These are phyloP conservation scores for Chondrostereum purpureum DNA, from an alignment of 1,284 basidiomycete genomes.

Conservation along the genomic window DNA sequence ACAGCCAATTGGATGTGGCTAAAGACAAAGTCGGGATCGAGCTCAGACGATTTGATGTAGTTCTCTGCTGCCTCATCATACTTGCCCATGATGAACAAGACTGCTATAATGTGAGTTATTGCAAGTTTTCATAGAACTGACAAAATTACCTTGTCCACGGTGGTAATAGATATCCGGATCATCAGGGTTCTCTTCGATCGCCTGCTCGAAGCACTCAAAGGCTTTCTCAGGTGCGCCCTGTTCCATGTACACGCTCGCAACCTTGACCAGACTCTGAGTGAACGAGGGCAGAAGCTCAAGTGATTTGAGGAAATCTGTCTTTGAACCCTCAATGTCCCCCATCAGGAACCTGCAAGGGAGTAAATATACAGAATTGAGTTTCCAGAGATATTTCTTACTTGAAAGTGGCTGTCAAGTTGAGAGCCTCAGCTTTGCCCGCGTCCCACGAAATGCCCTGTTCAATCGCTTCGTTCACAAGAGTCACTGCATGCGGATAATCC, in stretches of 20 bases:
- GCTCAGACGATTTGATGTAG: constrained; percentile 12
- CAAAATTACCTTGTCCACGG: constrained; percentile 79
- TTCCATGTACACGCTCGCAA: constrained; percentile 98
- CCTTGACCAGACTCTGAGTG: constrained; percentile 93
- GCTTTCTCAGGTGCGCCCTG: constrained; percentile 76
- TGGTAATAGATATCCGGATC: constrained; percentile 99
- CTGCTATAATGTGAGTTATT: too few relatives aligned
- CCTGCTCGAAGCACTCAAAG: constrained; percentile 89
- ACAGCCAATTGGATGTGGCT: constrained; percentile 96
- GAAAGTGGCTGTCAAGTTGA: constrained; percentile 95
- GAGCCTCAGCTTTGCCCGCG: constrained; percentile 76
- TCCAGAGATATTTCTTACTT: constrained; percentile 47
- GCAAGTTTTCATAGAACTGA: too few relatives aligned
- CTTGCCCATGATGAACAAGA: constrained; percentile 94
- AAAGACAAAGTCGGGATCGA: constrained; percentile 14
- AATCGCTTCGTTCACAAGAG: constrained; percentile 80
- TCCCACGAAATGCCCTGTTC: constrained; percentile 83
- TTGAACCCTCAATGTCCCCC: constrained; percentile 80
- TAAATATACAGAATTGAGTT: background rate
- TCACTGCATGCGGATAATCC: constrained; percentile 83
- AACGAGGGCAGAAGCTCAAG: constrained; percentile 70
- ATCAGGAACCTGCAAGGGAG: constrained; percentile 70
- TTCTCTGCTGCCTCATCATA: constrained; percentile 37
- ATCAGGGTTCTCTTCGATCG: constrained; percentile 74
- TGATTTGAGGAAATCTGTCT: constrained; percentile 78